Conservation (phyloP, 805 yeast species). For the Candida loeiensis region DNA sequence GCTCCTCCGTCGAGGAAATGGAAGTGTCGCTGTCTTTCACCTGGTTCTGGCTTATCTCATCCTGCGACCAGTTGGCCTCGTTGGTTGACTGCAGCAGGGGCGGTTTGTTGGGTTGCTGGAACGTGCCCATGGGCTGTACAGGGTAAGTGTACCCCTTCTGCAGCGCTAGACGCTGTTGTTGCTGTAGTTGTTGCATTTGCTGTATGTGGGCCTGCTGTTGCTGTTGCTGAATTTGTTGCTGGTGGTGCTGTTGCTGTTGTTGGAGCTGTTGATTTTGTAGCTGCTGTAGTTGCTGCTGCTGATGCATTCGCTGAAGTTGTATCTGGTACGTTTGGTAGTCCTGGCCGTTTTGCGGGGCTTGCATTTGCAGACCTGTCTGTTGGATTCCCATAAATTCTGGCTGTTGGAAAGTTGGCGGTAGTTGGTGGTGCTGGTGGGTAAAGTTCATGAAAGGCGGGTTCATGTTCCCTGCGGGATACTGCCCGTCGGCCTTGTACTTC, state of each 20-base stretch:
- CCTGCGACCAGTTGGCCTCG: slow-evolving; percentile 46
- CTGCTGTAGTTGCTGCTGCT: slow-evolving; percentile 18
- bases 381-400: slow-evolving; percentile 18
- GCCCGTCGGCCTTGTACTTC: slow-evolving; percentile 34
- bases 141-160: slow-evolving; percentile 7
- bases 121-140: slow-evolving; percentile 8
- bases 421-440: slow-evolving; percentile 27
- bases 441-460: slow-evolving; percentile 9
- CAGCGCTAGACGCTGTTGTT: slow-evolving; percentile 16
- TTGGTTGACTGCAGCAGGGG: slow-evolving; percentile 31
- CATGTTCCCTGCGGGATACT: slow-evolving; percentile 2
- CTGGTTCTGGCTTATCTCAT: slow-evolving; percentile 20
- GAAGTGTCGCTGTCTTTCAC: slow-evolving; percentile 41
- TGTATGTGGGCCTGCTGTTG: slow-evolving; percentile 13
- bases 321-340: slow-evolving; percentile 9
- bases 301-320: slow-evolving; percentile 10
- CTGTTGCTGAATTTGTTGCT: slow-evolving; percentile 12
- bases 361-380: neutral
- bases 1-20: slow-evolving; percentile 28
- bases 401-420: slow-evolving; percentile 23
- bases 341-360: slow-evolving; percentile 10
- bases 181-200: slow-evolving; percentile 9
- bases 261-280: slow-evolving; percentile 27
- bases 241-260: slow-evolving; percentile 20
- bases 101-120: slow-evolving; percentile 6